phyloP scores from a whole-genome alignment of 2,329 filamentous ascomycete species.

The Scedosporium apiospermum region DNA sequence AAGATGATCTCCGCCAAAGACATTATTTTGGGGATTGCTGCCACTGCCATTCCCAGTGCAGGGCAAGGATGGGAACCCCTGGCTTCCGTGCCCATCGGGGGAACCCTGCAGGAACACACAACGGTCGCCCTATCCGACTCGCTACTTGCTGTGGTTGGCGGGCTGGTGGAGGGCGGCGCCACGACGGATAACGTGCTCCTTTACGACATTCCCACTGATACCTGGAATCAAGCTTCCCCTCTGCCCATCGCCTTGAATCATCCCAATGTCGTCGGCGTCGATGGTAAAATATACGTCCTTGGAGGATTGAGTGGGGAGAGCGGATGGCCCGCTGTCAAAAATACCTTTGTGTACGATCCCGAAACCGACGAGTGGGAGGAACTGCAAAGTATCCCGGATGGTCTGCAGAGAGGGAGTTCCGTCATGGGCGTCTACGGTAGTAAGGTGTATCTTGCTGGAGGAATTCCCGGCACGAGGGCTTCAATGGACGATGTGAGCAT shows the following conservation, averaged over 20 bases:
- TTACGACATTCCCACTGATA: constrained; percentile 20
- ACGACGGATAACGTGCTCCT: constrained; percentile 19
- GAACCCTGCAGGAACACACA: constrained; percentile 18
- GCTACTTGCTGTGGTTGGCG: constrained; percentile 17
- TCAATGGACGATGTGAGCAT: constrained; percentile 19
- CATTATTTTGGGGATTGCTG: not conserved
- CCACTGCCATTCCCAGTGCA: not conserved
- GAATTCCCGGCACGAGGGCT: constrained; percentile 19
- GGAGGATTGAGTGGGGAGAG: constrained; percentile 21
- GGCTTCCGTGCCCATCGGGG: constrained; percentile 12
- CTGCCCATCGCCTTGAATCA: constrained; percentile 24
- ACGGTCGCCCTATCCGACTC: constrained; percentile 14
- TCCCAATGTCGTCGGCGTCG: constrained; percentile 24
- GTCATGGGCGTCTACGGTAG: constrained; percentile 19
- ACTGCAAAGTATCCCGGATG: constrained; percentile 17
- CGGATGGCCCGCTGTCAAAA: constrained; percentile 16
- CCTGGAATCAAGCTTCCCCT: constrained; percentile 18
- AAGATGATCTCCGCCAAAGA: not conserved
- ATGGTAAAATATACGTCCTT: constrained; percentile 27
- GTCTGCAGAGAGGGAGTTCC: constrained; percentile 20
- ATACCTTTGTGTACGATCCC: constrained; percentile 20
- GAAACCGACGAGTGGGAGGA: constrained; percentile 16
- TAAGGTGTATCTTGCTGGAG: constrained; percentile 27
- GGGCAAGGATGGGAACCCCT: constrained; percentile 14
- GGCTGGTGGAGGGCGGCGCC: constrained; percentile 13